Conservation (phyloP, 352 stramenopile species). For the Globisporangium paroecandrum region DNA sequence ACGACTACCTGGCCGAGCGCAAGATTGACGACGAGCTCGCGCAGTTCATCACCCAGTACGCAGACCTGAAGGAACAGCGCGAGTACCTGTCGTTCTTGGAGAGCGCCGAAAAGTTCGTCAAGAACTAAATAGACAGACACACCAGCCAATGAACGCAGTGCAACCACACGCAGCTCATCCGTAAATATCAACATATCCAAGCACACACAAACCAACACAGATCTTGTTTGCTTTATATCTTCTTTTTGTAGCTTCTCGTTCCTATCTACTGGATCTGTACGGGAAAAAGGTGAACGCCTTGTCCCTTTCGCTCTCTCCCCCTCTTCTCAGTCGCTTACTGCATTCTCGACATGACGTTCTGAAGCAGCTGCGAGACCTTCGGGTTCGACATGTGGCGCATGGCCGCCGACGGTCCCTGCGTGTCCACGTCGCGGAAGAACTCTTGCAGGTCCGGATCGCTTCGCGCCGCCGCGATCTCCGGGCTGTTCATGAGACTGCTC, state of each 20-base stretch:
- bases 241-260: conserved; percentile 5
- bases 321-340: conserved; percentile 20
- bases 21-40: conserved; percentile 81
- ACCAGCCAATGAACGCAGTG: neutral
- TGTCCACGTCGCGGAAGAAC: conserved; percentile 82
- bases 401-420: conserved; percentile 66
- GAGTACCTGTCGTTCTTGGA: conserved; percentile 82
- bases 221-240: conserved; percentile 4
- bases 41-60: conserved; percentile 83
- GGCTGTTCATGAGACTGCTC: conserved; percentile 68
- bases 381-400: conserved; percentile 88
- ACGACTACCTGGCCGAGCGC: conserved; percentile 70
- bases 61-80: conserved; percentile 84
- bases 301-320: neutral
- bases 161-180: neutral
- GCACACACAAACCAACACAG: conserved; percentile 10
- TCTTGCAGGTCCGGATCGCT: conserved; percentile 71
- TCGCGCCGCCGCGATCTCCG: conserved; percentile 62
- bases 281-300: neutral
- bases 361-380: conserved; percentile 78
- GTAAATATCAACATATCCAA: conserved; percentile 10
- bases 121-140: conserved; percentile 41
- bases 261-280: neutral
- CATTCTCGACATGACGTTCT: conserved; percentile 69
- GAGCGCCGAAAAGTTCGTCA: conserved; percentile 61